These are phyloP conservation scores for Xylaria sp. DNA, from an alignment of 2,329 filamentous ascomycete genomes.

Conservation along the genomic window DNA sequence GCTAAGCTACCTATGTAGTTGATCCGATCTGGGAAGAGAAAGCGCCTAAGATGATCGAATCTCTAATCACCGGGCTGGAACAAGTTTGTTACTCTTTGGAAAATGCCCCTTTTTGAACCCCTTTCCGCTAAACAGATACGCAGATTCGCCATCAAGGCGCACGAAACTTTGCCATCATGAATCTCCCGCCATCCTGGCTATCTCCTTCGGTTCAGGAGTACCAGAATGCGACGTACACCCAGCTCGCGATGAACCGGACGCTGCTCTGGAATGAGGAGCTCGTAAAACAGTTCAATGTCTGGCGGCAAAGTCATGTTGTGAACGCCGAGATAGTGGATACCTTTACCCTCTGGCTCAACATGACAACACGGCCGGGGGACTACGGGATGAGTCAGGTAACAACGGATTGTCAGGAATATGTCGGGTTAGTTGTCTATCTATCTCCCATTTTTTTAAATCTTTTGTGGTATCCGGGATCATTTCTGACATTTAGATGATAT, in stretches of 20 bases:
- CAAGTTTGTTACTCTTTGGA: background rate
- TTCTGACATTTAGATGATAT: slow-evolving; percentile 1
- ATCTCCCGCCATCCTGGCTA: no score
- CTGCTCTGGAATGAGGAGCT: no score
- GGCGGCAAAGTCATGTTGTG: no score
- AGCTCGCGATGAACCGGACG: no score
- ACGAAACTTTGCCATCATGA: slow-evolving; percentile 9
- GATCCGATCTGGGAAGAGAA: background rate
- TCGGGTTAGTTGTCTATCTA: slow-evolving; percentile 3
- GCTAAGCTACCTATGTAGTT: background rate
- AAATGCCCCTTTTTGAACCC: background rate
- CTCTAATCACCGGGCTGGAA: background rate
- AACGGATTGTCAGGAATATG: slow-evolving; percentile 10
- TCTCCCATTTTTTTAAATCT: background rate
- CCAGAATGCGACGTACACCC: no score
- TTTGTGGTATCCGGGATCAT: background rate
- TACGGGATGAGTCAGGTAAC: slow-evolving; percentile 15
- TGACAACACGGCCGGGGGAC: background rate
- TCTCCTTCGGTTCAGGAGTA: no score
- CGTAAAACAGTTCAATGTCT: no score
- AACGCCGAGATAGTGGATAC: no score
- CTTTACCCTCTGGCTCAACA: no score
- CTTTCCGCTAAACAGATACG: no score
- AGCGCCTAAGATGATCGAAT: background rate
- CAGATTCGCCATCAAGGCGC: slow-evolving; percentile 3